Evolutionary conservation across 805 yeast species (phyloP), one percentile per base, ranked within the genome.

Genomic region (Saccharomycopsis sp.): DNA sequence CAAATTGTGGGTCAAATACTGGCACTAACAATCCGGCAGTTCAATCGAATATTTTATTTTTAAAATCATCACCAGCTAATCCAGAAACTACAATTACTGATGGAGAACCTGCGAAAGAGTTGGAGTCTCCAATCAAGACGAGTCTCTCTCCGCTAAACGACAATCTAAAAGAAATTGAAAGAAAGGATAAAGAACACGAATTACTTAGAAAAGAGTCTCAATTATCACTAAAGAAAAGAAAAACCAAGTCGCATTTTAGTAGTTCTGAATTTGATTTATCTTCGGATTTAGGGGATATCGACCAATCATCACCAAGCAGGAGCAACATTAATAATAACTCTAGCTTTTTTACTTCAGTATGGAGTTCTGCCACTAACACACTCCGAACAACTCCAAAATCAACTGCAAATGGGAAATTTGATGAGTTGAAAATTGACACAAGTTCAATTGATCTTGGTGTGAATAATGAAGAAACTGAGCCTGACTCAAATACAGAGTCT

Each of bases 341-440:
- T 6, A 35, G 41, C 13, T 44, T 48, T 32, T 44, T 44, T 26
- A 41, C 45, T 24, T 40, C 51, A 3, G 51, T 44, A 7, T 48
- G 48, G 48, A 48, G 32, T 13, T 36, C 36, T 16, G 46, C 48
- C 2, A 33, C 49, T 2, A 45, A 45, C 26, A 26, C 22, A 6
- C 17, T 17, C 4, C 7, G 22, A 13, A n/a, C n/a, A n/a, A 16
- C 22, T 7, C 38, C 20, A 11, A 7, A 35, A 22, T 16, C 22
- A 6, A 13, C 22, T 17, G 8, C 35, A n/a, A 14, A 37, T 23
- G 9, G 7, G 8, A 19, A 22, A 23, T 26, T 19, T 7, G 20
- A 17, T 17, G 42, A 27, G 4, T 17, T 26, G 22, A 27, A 39
- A 9, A n/a, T n/a, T n/a, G n/a, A n/a, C n/a, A n/a, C n/a, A n/a